Base-by-base conservation (phyloP, 1,284 basidiomycete genomes). In the Pascua sp. region DNA sequence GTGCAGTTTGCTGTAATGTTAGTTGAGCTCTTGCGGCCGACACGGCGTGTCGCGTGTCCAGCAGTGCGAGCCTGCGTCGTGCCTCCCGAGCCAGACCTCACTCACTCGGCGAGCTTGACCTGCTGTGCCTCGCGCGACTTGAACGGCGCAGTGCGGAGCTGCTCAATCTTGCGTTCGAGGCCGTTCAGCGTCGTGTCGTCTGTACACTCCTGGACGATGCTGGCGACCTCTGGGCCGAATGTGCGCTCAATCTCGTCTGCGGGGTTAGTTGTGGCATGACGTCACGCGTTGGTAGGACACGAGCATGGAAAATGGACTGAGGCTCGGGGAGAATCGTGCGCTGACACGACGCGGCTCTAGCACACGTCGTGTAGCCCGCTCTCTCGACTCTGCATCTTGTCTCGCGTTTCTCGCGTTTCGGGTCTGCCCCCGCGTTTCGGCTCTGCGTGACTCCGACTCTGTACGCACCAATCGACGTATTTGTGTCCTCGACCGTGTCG, bases 401-500 rank as follows among this genome's bases (percentile, higher is more conserved):
- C 24, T 32, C 24, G 24, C 24, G 24, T 32, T 7, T 32, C 24
- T 3, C 24, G 11, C 13, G 10, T 45, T 13, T 10, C 44, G 16
- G 17, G 12, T 8, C n/a, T 12, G 11, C n/a, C n/a, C n/a, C n/a
- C n/a, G 17, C 24, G 24, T 7, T 32, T 32, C 24, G 24, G 24
- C 24, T n/a, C 8, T 11, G n/a, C 24, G 24, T 3, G 24, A 32
- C 24, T 32, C 24, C 7, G 24, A 32, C 24, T 32, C 24, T 32
- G 18, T 37, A 61, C 65, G 69, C 65, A 65, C 72, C 68, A 1
- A 73, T 60, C 0, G 73, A 72, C 9, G 73, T 75, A 42, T 74
- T 68, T 7, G 78, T 79, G 55, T 80, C 78, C 61, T 80, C 78
- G 12, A 80, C 71, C 2, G 76, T 77, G 57, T 80, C 78, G 54